Conservation (phyloP, 2,329 filamentous ascomycete genomes). For the Ceratocystis colombiana region DNA sequence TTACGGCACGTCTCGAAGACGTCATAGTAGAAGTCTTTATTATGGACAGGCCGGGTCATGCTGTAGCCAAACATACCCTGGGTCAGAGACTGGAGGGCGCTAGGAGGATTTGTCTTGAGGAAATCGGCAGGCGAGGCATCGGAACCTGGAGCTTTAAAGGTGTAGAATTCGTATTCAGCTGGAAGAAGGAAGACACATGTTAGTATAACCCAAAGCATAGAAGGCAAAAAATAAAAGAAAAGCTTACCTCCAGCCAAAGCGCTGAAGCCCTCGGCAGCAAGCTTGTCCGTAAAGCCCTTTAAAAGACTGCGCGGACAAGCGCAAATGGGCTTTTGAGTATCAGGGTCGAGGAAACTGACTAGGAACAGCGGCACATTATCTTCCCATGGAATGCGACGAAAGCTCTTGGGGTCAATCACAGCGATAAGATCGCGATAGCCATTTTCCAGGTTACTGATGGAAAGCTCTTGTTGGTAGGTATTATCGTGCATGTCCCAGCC, state of each 20-base stretch:
- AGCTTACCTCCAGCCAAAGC: conserved; percentile 80
- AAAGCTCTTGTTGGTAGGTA: conserved; percentile 76
- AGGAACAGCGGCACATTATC: conserved; percentile 76
- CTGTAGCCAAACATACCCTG: conserved; percentile 97
- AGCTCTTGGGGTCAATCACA: conserved; percentile 65
- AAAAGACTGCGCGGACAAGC: conserved; percentile 72
- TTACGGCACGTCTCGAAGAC: conserved; percentile 69
- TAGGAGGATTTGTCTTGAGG: conserved; percentile 60
- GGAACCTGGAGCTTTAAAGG: conserved; percentile 61
- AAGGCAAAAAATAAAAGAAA: neutral
- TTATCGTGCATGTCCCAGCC: conserved; percentile 96
- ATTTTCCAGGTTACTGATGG: conserved; percentile 81
- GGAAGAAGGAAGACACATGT: conserved; percentile 20
- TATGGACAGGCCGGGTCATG: conserved; percentile 73
- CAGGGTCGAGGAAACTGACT: conserved; percentile 72
- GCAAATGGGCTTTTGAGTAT: conserved; percentile 59
- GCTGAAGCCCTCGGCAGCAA: conserved; percentile 58
- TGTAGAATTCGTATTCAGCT: conserved; percentile 95
- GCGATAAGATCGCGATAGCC: conserved; percentile 81
- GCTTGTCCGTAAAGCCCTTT: conserved; percentile 55
- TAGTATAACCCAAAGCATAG: too few relatives aligned
- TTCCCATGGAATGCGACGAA: conserved; percentile 84
- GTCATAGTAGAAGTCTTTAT: conserved; percentile 85
- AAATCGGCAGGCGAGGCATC: conserved; percentile 61
- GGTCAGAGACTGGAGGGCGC: conserved; percentile 66